Evolutionary conservation across 768 basidiomycete genomes (phyloP).

Genomic region (Mycena metata): DNA sequence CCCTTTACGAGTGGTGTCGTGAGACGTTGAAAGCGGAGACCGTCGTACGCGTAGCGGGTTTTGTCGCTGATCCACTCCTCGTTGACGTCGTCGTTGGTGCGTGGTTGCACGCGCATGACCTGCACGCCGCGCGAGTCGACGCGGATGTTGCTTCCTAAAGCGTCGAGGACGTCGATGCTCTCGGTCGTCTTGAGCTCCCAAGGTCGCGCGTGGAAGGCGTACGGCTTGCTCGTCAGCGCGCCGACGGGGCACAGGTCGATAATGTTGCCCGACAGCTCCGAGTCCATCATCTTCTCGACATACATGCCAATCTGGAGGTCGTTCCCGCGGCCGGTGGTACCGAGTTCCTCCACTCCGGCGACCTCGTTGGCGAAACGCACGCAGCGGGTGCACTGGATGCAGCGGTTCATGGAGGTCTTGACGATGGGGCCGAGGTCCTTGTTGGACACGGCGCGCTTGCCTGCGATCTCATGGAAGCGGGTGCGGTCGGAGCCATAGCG

Average conservation of each 20-base stretch:
- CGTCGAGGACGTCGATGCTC: slow-evolving; percentile 95
- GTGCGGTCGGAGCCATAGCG: slow-evolving; percentile 98
- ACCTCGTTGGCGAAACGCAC: slow-evolving; percentile 99
- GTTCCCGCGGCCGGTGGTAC: slow-evolving; percentile 97
- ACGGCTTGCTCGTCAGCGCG: slow-evolving; percentile 97
- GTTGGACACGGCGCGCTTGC: slow-evolving; percentile 98
- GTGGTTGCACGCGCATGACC: slow-evolving; percentile 97
- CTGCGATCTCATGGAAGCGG: slow-evolving; percentile 97
- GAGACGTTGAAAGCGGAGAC: slow-evolving; percentile 93
- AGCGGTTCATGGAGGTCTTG: slow-evolving; percentile 98
- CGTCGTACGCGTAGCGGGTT: slow-evolving; percentile 97
- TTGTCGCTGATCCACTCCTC: slow-evolving; percentile 99
- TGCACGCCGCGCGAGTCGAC: slow-evolving; percentile 95
- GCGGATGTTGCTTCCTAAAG: slow-evolving; percentile 95
- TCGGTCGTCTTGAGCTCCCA: slow-evolving; percentile 99
- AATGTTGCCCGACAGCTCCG: slow-evolving; percentile 97
- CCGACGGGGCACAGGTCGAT: slow-evolving; percentile 98
- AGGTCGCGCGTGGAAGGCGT: slow-evolving; percentile 96
- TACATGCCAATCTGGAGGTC: slow-evolving; percentile 99
- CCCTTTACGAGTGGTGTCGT: slow-evolving; percentile 89
- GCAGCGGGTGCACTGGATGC: slow-evolving; percentile 99
- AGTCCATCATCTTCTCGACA: slow-evolving; percentile 97
- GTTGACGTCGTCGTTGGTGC: slow-evolving; percentile 97
- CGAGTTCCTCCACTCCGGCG: slow-evolving; percentile 97
- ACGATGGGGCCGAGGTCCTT: slow-evolving; percentile 98